A percentile compares a stretch with the other conserved stretches of the same genome.
phyloP scores from a whole-genome alignment of 2,329 filamentous ascomycete genomes.

The Fusarium vanettenii region DNA sequence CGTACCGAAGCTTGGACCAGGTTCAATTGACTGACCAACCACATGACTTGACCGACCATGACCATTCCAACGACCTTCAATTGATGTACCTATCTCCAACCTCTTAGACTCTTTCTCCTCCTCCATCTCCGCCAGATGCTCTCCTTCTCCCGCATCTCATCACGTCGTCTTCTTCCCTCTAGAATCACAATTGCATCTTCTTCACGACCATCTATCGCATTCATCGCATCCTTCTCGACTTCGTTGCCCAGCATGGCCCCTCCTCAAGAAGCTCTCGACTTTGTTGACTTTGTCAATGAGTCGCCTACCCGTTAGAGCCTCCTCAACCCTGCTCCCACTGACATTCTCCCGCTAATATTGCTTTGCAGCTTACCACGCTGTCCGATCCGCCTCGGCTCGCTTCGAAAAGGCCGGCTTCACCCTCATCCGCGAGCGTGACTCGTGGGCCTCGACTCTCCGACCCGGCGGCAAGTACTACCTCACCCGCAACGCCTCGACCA shows the following conservation, averaged over 20 bases:
- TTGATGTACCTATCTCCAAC: constrained; percentile 24
- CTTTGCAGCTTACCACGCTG: constrained; percentile 87
- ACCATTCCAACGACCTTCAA: constrained; percentile 2
- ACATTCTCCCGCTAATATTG: constrained; percentile 30
- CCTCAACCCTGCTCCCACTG: background rate
- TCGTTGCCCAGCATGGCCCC: constrained; percentile 60
- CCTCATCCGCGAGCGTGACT: constrained; percentile 89
- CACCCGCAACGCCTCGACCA: constrained; percentile 91
- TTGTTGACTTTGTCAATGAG: constrained; percentile 92
- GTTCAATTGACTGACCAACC: constrained; percentile 25
- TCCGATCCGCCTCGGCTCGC: constrained; percentile 79
- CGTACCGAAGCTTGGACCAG: constrained; percentile 8
- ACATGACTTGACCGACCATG: constrained; percentile 19
- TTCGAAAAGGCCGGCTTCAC: constrained; percentile 87
- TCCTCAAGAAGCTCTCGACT: constrained; percentile 76
- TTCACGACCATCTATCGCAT: background rate
- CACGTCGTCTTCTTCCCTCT: constrained; percentile 20
- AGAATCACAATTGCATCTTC: constrained; percentile 24
- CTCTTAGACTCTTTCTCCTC: constrained; percentile 10
- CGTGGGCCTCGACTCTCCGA: constrained; percentile 82
- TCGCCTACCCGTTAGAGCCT: constrained; percentile 84
- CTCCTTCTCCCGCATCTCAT: constrained; percentile 22
- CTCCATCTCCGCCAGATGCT: constrained; percentile 35
- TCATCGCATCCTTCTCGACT: constrained; percentile 42
- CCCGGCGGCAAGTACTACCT: constrained; percentile 97